Conservation (phyloP, 768 basidiomycete genomes). For the Lepiota venenata region DNA sequence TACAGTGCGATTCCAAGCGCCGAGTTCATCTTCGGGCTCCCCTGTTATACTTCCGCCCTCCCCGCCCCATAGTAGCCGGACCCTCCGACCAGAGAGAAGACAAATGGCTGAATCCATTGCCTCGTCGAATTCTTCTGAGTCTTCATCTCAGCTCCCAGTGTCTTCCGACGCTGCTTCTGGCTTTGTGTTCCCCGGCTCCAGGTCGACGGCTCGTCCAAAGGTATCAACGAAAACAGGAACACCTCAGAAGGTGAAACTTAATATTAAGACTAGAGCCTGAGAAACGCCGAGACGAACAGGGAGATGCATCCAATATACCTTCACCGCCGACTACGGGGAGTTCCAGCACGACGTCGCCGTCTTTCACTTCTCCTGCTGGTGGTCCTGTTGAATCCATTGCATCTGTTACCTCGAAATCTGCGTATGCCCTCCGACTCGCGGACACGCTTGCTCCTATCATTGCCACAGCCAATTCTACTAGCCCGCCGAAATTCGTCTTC, state of each 20-base stretch:
- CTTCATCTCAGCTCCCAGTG: not conserved
- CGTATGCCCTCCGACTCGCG: too few species aligned
- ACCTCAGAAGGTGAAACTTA: constrained; percentile 11
- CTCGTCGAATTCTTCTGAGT: constrained; percentile 7
- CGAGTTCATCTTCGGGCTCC: too few species aligned
- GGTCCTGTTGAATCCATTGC: too few species aligned
- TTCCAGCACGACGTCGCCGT: not conserved
- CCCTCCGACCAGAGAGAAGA: not conserved
- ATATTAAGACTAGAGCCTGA: constrained; percentile 3
- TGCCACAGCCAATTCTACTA: too few species aligned
- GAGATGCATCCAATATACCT: not conserved
- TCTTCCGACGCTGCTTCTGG: not conserved
- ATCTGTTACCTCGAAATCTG: too few species aligned
- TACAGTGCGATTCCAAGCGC: not conserved
- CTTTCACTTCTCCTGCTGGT: not conserved
- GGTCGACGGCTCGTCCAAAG: constrained; percentile 24
- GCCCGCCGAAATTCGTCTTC: too few species aligned
- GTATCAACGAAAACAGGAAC: constrained; percentile 16
- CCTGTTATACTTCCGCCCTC: not conserved
- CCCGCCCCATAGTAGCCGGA: not conserved
- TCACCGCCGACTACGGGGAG: not conserved
- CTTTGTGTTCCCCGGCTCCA: constrained; percentile 25
- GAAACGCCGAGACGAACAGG: not conserved
- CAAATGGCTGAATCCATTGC: not conserved
- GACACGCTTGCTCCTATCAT: too few species aligned